A percentile compares a stretch with the other conserved stretches of the same genome.
Evolutionary conservation across 495 filamentous ascomycete species (phyloP).

Genomic region (Talaromyces thailandensis): DNA sequence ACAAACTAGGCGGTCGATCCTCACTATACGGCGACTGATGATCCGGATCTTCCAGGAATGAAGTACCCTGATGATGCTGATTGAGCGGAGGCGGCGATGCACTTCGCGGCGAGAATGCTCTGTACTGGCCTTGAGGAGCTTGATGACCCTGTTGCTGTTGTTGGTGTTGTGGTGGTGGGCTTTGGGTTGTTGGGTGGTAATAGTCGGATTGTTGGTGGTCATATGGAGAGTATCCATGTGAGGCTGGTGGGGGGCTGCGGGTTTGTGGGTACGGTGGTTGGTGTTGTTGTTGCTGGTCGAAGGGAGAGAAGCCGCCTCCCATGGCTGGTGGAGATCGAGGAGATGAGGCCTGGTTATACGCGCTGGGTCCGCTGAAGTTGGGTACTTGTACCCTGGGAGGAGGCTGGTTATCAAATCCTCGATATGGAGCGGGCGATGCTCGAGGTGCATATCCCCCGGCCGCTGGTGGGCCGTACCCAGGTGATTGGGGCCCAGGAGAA

Average conservation of each 20-base stretch:
- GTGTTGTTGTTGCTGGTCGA: not conserved
- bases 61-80: conserved; percentile 13
- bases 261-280: conserved; percentile 1
- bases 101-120: conserved; percentile 18
- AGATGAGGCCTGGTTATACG: conserved; percentile 2
- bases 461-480: conserved; percentile 9
- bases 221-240: not conserved
- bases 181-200: not conserved
- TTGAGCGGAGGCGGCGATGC: conserved; percentile 19
- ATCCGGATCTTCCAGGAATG: conserved; percentile 21
- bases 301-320: not conserved
- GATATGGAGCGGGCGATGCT: not conserved
- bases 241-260: conserved; percentile 1
- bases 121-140: not conserved
- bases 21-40: conserved; percentile 13
- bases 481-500: conserved; percentile 3
- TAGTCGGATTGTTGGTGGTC: not conserved
- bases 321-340: not conserved
- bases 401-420: conserved; percentile 5
- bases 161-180: not conserved
- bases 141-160: conserved; percentile 5
- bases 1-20: conserved; percentile 32
- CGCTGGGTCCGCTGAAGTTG: conserved; percentile 1
- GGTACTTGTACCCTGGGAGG: not conserved
- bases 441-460: conserved; percentile 21